Base-by-base conservation (phyloP, 116 monocot genomes). In the Trichopus zeylanicus region DNA sequence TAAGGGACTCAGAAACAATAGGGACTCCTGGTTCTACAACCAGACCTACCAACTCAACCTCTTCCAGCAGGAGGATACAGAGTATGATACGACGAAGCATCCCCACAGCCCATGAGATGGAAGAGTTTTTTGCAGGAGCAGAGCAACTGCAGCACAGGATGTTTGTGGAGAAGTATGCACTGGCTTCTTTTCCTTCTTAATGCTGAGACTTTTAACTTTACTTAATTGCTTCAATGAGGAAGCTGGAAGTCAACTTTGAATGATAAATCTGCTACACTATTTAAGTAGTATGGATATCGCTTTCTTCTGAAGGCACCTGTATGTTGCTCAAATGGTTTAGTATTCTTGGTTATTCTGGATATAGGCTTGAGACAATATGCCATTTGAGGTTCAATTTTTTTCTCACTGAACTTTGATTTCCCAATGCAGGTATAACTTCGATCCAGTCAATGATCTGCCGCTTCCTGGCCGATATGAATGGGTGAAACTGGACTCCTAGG, bases 381-480 rank as follows among this genome's bases (percentile, higher is more conserved):
- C 20, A 23, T n/a, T 30, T 4, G 12, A 57, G 46, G 24, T 13
- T 31, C 27, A 56, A 29, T 60, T 53, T 8, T 49, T n/a, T n/a
- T n/a, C 11, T 51, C n/a, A 8, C 8, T 5, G n/a, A 22, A 60
- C 16, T 3, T 42, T 42, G 3, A 26, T 26, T 47, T 59, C 26
- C 6, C 16, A 46, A 26, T 27, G 7, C 26, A 93, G 93, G 72
- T 93, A 88, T 64, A 93, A 93, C 72, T 93, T 79, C 59, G 88
- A 88, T 65, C 78, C 77, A 0, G 79, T 79, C 54, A 93, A 88
- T 22, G 93, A 85, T 21, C 35, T 46, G 18, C 88, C 93, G 16
- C 64, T 88, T 27, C 72, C 77, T 13, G 92, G 93, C 28, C 88
- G 85, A 26, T 93, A 79, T 37, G 85, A 88, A 68, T 93, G 93